Evolutionary conservation across 2,329 filamentous ascomycete species (phyloP).

Genomic region (Penicillium sp.): DNA sequence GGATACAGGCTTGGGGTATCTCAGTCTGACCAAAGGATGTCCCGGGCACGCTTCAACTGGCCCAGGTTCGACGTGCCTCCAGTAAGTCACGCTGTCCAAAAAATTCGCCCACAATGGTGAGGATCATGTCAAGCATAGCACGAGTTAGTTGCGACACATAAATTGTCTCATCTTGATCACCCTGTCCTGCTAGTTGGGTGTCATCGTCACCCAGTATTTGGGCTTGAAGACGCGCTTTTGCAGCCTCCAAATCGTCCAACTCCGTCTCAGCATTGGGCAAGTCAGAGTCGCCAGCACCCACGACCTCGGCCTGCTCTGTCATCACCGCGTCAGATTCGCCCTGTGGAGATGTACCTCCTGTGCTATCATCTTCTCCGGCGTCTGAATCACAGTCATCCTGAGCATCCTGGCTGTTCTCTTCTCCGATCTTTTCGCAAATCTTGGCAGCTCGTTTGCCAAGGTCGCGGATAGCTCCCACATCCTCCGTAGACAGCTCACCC

Average conservation of each 20-base stretch:
- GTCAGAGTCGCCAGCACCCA: constrained; percentile 6
- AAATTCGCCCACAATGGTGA: constrained; percentile 81
- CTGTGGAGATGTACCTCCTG: background rate
- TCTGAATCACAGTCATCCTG: constrained; percentile 17
- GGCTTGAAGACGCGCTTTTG: constrained; percentile 48
- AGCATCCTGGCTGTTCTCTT: constrained; percentile 36
- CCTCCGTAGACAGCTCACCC: constrained; percentile 71
- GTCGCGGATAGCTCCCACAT: constrained; percentile 74
- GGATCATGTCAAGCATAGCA: constrained; percentile 86
- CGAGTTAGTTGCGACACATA: constrained; percentile 37
- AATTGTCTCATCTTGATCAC: constrained; percentile 18
- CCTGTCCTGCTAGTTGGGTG: constrained; percentile 11
- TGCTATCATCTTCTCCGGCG: constrained; percentile 4
- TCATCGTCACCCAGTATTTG: constrained; percentile 26
- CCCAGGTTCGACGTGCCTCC: constrained; percentile 63
- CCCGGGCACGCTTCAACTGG: background rate
- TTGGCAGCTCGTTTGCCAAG: constrained; percentile 71
- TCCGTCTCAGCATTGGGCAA: constrained; percentile 19
- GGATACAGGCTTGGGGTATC: constrained; percentile 1
- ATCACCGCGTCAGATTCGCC: background rate
- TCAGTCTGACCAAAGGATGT: background rate
- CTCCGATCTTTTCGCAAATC: constrained; percentile 46
- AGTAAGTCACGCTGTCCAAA: constrained; percentile 88
- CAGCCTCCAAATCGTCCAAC: constrained; percentile 46
- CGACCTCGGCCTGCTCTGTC: background rate